Conservation (phyloP, 2,329 filamentous ascomycete genomes). For the Fusarium tanahbumbuense region DNA sequence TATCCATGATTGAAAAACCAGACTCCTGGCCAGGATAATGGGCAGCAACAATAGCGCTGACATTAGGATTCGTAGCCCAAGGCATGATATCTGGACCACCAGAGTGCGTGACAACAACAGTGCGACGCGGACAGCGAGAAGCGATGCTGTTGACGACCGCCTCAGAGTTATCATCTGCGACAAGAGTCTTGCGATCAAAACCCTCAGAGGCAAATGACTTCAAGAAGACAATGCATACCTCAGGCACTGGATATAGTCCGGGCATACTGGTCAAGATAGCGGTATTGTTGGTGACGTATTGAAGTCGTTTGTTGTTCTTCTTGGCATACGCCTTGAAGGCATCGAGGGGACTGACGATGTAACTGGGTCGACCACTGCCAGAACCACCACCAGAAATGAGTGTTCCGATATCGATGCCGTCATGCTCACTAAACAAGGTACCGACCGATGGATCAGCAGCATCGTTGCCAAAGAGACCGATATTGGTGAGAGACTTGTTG, state of each 20-base stretch:
- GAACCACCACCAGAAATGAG: conserved; percentile 1
- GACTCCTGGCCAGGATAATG: conserved; percentile 70
- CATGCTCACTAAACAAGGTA: neutral
- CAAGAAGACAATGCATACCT: neutral
- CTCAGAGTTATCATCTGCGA: neutral
- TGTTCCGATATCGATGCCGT: neutral
- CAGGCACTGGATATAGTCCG: neutral
- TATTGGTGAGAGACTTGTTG: conserved; percentile 58
- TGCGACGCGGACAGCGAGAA: neutral
- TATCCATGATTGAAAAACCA: neutral
- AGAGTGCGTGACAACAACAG: neutral
- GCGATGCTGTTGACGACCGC: neutral
- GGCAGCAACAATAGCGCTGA: conserved; percentile 64
- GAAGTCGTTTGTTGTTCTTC: neutral
- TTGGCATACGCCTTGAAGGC: neutral
- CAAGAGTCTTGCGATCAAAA: neutral
- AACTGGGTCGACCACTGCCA: neutral
- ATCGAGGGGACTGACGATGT: neutral
- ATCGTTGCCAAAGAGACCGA: conserved; percentile 72
- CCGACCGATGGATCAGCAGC: conserved; percentile 58
- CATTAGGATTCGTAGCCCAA: neutral
- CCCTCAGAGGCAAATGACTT: conserved; percentile 1
- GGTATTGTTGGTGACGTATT: conserved; percentile 5
- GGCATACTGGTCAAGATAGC: neutral
- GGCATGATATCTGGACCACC: neutral